Evolutionary conservation across 2,329 filamentous ascomycete genomes (phyloP), one percentile per base, ranked within the genome.

Genomic region (Aspergillus costaricaensis): DNA sequence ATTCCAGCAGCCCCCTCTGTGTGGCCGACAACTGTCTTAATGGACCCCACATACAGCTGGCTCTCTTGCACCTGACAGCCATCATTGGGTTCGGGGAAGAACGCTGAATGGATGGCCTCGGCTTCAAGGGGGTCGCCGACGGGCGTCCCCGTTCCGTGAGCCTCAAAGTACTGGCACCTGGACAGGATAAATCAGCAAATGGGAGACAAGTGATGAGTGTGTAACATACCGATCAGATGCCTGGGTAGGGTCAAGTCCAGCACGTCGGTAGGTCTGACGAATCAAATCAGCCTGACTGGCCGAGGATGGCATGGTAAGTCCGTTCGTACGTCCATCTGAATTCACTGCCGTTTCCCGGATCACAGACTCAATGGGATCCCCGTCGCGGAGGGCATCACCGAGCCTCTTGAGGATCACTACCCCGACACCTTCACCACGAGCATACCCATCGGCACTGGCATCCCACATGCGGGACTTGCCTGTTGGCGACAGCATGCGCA

Each of bases 391-490:
- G 0, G 85, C 85, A 1, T 75, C 68, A 2, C 65, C 69, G 0
- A 86, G 66, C 1, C 68, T 72, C 67, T 86, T 86, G 0, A 87
- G 61, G 0, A 86, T 69, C 0, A 86, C 61, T 0, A 74, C 70
- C 0, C 77, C 77, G 10, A 83, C 67, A 1, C 82, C 83, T 58
- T 86, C 84, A 6, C 80, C 82, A 0, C 82, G 76, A 25, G 71
- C 80, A 70, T 76, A 82, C 19, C 81, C 82, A 60, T 82, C 69
- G 0, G 79, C 83, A 1, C 63, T 65, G 0, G 62, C 67, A 63
- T 79, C 77, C 67, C 72, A 80, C 65, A 74, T 81, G 56, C 77
- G 79, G 21, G 79, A 84, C 44, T 79, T 76, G 1, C 82, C 82
- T 0, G 79, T 77, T 50, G 82, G 78, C 1, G 81, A 82, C 41